Evolutionary conservation across 805 yeast genomes (phyloP), one percentile per base, ranked within the genome.

Genomic region (Torulaspora indica): DNA sequence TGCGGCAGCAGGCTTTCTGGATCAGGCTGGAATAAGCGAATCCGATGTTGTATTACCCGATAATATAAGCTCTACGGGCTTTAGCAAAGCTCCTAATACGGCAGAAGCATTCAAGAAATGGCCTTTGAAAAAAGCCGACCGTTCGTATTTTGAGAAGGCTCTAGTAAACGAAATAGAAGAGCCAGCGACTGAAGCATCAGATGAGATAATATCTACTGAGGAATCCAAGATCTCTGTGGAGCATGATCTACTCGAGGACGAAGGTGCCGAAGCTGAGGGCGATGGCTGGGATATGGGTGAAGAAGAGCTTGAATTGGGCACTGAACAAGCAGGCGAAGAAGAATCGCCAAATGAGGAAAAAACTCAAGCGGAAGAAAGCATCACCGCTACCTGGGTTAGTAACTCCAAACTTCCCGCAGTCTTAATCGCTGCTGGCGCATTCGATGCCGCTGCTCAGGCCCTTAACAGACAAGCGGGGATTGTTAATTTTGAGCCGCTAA

Each of bases 391-490:
- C 46, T 95, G 99, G 98, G 76, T 86, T 24, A 83, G 91, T 53
- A 87, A 85, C 66, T 85, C 96, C 13, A 85, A 83, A 51, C 77
- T 90, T 44, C 88, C 97, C 4, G 97, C 96, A 24, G 88, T 87
- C 22, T 86, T 88, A 56, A 89, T 84, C 58, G 97, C 98, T 2
- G 89, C 96, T 2, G 99, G 99, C 56, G 85, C 95, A 4, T 91
- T 91, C 63, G 97, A 89, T 54, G 85, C 91, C 42, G 99, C 98
- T 30, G 93, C 96, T 31, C 95, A 89, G 58, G 77, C 95, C 61
- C 76, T 93, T 57, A 81, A 83, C 71, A 84, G 91, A 59, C 98
- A 95, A 67, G 73, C 82, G 35, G 98, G 97, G 56, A 78, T 87
- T 40, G 82, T 78, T 22, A 75, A 86, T 55, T 91, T 95, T 63